These are phyloP conservation scores for Trypanosoma congolense DNA, from an alignment of 208 protist species.

Conservation along the genomic window DNA sequence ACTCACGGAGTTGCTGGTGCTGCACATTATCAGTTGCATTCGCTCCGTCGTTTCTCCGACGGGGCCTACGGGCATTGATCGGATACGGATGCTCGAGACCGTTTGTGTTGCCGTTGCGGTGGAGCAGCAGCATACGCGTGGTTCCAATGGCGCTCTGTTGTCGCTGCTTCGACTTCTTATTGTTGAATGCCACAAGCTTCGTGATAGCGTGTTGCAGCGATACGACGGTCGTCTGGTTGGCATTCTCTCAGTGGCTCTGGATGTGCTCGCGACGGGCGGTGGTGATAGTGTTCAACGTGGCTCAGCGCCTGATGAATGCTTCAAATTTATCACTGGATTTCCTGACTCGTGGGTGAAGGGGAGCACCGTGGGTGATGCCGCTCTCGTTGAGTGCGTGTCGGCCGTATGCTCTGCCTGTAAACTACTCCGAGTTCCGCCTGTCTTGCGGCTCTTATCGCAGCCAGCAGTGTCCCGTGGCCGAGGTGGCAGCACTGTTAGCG, in stretches of 20 bases:
- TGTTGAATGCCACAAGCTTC: constrained; percentile 5
- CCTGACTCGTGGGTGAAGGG: constrained; percentile 18
- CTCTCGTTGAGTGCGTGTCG: constrained; percentile 10
- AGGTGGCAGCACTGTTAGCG: neutral
- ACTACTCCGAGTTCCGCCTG: constrained; percentile 8
- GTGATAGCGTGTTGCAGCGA: constrained; percentile 8
- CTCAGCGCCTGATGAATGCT: neutral
- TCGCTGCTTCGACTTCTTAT: constrained; percentile 4
- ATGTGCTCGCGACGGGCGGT: constrained; percentile 8
- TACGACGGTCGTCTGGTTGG: constrained; percentile 15
- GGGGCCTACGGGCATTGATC: neutral
- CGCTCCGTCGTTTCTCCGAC: neutral
- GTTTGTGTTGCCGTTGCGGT: constrained; percentile 11
- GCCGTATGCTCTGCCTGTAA: constrained; percentile 11
- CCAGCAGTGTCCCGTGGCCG: neutral
- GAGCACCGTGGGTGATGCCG: neutral
- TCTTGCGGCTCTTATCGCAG: neutral
- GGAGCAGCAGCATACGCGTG: constrained; percentile 7
- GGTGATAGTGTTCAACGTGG: neutral
- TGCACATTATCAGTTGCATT: constrained; percentile 12
- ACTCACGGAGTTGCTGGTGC: constrained; percentile 3
- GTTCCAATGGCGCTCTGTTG: neutral
- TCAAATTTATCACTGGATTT: constrained; percentile 8
- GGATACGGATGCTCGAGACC: neutral
- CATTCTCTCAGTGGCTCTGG: constrained; percentile 16